Base-by-base conservation (phyloP, 2,329 filamentous ascomycete genomes). In the Aspergillus novoparasiticus region DNA sequence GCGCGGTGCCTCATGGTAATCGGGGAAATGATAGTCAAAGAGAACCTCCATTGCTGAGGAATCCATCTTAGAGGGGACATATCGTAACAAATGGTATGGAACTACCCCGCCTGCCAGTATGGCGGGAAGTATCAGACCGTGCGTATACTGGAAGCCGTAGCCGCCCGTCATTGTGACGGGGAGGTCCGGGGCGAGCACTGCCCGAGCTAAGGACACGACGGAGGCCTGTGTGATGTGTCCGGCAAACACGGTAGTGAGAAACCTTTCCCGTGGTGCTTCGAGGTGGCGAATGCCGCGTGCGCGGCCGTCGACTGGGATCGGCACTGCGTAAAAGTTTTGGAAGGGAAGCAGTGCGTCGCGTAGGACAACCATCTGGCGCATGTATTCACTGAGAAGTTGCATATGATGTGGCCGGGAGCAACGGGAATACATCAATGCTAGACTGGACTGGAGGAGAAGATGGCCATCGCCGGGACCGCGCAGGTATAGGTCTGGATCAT, bases 61-160 rank as follows among this genome's bases (percentile, higher is more conserved):
- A 12, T 66, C 63, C 3, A 72, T 8, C 19, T 57, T 62, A 4
- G 66, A 61, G 0, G 70, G 69, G 1, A 71, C n/a, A 50, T 70
- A 73, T 41, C 66, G 64, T 1, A 73, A 45, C 14, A 73, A 59
- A 58, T 71, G 69, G 4, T 68, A 58, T 21, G 66, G 62, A 5
- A 61, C 62, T 1, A 34, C 21, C 2, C 65, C 67, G 2, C 64
- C 66, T 3, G 56, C 28, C 1, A 71, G 59, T 3, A 73, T 54
- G 11, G 70, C 66, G 0, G 71, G 70, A 5, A 73, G 58, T n/a
- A 73, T 46, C 10, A 67, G 36, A 0, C 71, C 71, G 32, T 68
- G 59, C 6, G 28, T 58, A 48, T 71, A 73, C 61, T 73, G 70
- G 46, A 72, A 73, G 1, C 69, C 70, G 62, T 73, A 73, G 3